These are phyloP conservation scores for Mycosphaerella arachidis DNA, from an alignment of 2,329 filamentous ascomycete genomes.

Conservation along the genomic window DNA sequence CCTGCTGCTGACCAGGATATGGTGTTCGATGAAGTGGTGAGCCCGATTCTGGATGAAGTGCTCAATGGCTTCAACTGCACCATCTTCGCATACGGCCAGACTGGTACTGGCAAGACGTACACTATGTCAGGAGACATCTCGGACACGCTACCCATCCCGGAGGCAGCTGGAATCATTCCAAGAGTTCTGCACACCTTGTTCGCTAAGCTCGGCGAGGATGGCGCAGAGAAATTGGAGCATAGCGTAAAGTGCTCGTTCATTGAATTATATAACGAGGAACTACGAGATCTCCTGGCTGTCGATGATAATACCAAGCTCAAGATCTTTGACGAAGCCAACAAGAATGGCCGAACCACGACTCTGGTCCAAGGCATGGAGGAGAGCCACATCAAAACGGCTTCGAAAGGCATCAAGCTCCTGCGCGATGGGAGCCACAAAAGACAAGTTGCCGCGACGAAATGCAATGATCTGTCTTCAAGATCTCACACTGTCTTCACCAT, in stretches of 20 bases:
- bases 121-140: conserved; percentile 99
- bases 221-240: conserved; percentile 63
- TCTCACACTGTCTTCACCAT: conserved; percentile 98
- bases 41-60: conserved; percentile 91
- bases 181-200: conserved; percentile 85
- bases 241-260: conserved; percentile 98
- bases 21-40: conserved; percentile 92
- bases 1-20: conserved; percentile 89
- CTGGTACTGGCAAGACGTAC: conserved; percentile 96
- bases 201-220: conserved; percentile 69
- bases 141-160: conserved; percentile 82
- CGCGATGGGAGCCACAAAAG: conserved; percentile 87
- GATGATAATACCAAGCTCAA: conserved; percentile 87
- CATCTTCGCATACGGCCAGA: conserved; percentile 97
- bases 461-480: conserved; percentile 94
- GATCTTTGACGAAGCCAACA: conserved; percentile 86
- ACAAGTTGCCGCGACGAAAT: conserved; percentile 99
- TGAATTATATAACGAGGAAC: conserved; percentile 95
- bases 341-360: conserved; percentile 78
- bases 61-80: conserved; percentile 94
- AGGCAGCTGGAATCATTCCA: conserved; percentile 91
- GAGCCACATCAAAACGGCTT: conserved; percentile 79
- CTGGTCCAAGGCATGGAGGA: conserved; percentile 98
- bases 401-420: conserved; percentile 81
- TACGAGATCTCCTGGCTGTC: conserved; percentile 77